Percentiles rank a stretch among this genome's conserved stretches.
Evolutionary conservation across 495 filamentous ascomycete genomes (phyloP).

Genomic region (Penicillium antarcticum): DNA sequence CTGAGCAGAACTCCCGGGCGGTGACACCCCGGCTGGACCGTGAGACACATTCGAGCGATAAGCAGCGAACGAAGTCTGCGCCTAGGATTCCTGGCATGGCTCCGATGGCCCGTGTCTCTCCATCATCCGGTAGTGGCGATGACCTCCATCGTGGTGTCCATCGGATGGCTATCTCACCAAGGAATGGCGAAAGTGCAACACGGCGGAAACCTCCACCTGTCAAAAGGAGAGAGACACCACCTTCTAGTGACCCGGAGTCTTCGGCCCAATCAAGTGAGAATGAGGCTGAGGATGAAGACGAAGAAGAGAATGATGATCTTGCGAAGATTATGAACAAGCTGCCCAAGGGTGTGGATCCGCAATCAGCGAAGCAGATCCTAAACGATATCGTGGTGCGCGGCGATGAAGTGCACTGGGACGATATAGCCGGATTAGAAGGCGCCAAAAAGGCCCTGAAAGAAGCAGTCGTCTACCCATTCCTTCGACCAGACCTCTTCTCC

Average conservation of each 20-base stretch:
- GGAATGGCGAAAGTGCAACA: conserved; percentile 16
- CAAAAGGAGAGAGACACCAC: conserved; percentile 37
- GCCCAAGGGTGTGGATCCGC: conserved; percentile 73
- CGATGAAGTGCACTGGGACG: conserved; percentile 92
- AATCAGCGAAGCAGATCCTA: conserved; percentile 83
- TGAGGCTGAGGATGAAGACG: conserved; percentile 35
- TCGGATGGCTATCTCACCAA: conserved; percentile 24
- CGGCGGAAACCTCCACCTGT: conserved; percentile 22
- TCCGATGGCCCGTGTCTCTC: conserved; percentile 17
- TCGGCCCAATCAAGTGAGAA: conserved; percentile 24
- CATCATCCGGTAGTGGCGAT: conserved; percentile 28
- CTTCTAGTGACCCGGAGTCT: conserved; percentile 45
- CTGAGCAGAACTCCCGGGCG: conserved; percentile 17
- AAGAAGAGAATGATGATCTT: conserved; percentile 41
- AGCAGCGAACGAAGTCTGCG: conserved; percentile 23
- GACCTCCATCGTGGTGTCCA: conserved; percentile 25
- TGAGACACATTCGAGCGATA: conserved; percentile 13
- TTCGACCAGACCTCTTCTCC: conserved; percentile 93
- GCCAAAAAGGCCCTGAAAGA: conserved; percentile 94
- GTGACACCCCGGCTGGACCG: conserved; percentile 20
- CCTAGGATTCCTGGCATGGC: conserved; percentile 15
- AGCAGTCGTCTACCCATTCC: conserved; percentile 95
- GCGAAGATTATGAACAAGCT: conserved; percentile 69
- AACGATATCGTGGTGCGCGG: conserved; percentile 96
- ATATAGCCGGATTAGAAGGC: conserved; percentile 85